phyloP scores from a whole-genome alignment of 306 rosid genomes.

The Betula pendula region DNA sequence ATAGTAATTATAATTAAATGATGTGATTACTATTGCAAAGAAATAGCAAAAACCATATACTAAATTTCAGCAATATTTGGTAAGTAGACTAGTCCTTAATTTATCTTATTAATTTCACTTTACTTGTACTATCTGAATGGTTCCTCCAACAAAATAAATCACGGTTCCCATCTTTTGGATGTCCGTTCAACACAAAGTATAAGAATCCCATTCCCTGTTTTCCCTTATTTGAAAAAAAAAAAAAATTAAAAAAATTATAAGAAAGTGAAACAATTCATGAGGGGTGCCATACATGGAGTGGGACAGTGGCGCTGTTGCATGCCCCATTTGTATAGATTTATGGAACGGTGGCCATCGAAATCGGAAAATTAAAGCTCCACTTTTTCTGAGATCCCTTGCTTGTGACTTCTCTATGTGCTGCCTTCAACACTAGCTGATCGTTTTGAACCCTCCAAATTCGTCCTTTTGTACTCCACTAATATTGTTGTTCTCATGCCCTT shows the following conservation, averaged over 20 bases:
- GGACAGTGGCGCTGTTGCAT: conserved; percentile 12
- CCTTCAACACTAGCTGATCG: conserved; percentile 19
- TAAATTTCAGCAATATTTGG: too few species aligned
- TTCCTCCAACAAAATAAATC: background rate
- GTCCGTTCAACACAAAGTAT: conserved; percentile 19
- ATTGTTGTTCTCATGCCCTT: background rate
- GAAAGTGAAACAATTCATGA: conserved; percentile 1
- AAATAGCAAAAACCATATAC: too few species aligned
- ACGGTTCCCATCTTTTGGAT: background rate
- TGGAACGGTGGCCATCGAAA: conserved; percentile 45
- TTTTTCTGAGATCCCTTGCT: conserved; percentile 32
- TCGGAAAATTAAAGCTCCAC: conserved; percentile 28
- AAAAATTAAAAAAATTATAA: too few species aligned
- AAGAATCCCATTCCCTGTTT: too few species aligned
- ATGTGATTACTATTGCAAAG: too few species aligned
- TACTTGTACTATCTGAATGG: conserved; percentile 6
- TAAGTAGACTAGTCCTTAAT: too few species aligned
- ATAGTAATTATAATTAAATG: too few species aligned
- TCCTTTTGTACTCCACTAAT: conserved; percentile 21
- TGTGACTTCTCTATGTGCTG: conserved; percentile 33
- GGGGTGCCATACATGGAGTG: conserved; percentile 25
- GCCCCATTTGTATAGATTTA: conserved; percentile 27
- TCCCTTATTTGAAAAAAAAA: too few species aligned
- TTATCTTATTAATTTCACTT: too few species aligned
- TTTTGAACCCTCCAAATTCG: conserved; percentile 32